These are phyloP conservation scores for Linnemannia schmuckeri DNA, from an alignment of 192 early-diverging fungal species.

Conservation along the genomic window DNA sequence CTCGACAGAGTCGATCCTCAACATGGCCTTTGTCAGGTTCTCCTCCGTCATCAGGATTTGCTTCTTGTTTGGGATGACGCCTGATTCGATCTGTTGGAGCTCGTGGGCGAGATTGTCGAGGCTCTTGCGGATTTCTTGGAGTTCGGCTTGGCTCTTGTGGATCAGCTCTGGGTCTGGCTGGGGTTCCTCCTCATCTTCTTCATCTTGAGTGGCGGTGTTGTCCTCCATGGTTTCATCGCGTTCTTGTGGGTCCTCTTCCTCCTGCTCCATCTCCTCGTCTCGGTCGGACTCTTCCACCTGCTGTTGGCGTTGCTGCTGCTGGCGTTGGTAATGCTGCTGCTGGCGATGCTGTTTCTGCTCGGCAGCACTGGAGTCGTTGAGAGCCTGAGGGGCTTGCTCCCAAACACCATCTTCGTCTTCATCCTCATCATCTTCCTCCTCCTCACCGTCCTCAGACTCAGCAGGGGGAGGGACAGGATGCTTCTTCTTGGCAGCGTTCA, in stretches of 20 bases:
- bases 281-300: not conserved
- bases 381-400: not conserved
- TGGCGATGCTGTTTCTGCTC: not conserved
- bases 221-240: constrained; percentile 6
- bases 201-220: not conserved
- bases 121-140: constrained; percentile 14
- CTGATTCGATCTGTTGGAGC: constrained; percentile 24
- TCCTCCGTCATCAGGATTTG: constrained; percentile 42
- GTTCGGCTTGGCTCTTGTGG: constrained; percentile 24
- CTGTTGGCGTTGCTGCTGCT: not conserved
- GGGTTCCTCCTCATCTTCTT: not conserved
- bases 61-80: constrained; percentile 25
- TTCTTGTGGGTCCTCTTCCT: not conserved
- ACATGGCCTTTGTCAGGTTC: constrained; percentile 53
- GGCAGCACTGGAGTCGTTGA: not conserved
- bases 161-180: constrained; percentile 10
- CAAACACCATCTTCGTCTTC: not conserved
- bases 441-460: not conserved
- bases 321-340: not conserved
- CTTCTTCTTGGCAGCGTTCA: not conserved
- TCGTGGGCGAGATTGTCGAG: constrained; percentile 17
- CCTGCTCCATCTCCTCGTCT: constrained; percentile 13
- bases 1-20: constrained; percentile 43
- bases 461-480: not conserved
- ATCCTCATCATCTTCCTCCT: not conserved